Evolutionary conservation across 176 grass and related monocot genomes (phyloP).

Genomic region (Triticum monococcum): DNA sequence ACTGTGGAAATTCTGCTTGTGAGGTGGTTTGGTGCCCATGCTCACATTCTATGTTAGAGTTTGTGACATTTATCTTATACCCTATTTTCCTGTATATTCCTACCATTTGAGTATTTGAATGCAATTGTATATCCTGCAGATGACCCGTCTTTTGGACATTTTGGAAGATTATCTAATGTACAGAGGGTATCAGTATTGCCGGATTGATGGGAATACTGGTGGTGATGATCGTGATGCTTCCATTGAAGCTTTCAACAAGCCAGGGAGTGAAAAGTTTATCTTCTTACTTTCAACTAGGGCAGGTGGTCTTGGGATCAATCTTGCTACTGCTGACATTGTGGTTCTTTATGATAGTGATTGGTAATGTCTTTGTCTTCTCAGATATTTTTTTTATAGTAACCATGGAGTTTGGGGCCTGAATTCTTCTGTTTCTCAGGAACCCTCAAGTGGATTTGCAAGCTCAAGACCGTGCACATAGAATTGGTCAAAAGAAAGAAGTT

Average conservation of each 20-base stretch:
- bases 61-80: neutral
- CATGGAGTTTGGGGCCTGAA: neutral
- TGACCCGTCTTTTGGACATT: slow-evolving; percentile 79
- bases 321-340: slow-evolving; percentile 77
- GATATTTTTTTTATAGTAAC: neutral
- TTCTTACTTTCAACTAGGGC: slow-evolving; percentile 77
- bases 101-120: slow-evolving; percentile 5
- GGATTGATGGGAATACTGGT: slow-evolving; percentile 72
- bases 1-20: neutral
- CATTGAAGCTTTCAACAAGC: slow-evolving; percentile 64
- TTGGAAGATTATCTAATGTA: slow-evolving; percentile 76
- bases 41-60: neutral
- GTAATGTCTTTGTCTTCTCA: slow-evolving; percentile 35
- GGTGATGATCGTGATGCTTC: slow-evolving; percentile 72
- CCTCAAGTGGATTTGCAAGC: slow-evolving; percentile 82
- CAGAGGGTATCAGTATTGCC: slow-evolving; percentile 58
- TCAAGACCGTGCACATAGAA: slow-evolving; percentile 78
- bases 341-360: slow-evolving; percentile 89
- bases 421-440: slow-evolving; percentile 53
- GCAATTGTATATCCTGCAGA: slow-evolving; percentile 36
- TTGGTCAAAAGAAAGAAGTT: slow-evolving; percentile 90
- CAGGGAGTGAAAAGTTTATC: slow-evolving; percentile 66
- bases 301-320: slow-evolving; percentile 77
- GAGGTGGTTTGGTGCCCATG: slow-evolving; percentile 6
- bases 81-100: neutral